Evolutionary conservation across 1,284 basidiomycete species (phyloP).

Genomic region (Pseudozyma sp.): DNA sequence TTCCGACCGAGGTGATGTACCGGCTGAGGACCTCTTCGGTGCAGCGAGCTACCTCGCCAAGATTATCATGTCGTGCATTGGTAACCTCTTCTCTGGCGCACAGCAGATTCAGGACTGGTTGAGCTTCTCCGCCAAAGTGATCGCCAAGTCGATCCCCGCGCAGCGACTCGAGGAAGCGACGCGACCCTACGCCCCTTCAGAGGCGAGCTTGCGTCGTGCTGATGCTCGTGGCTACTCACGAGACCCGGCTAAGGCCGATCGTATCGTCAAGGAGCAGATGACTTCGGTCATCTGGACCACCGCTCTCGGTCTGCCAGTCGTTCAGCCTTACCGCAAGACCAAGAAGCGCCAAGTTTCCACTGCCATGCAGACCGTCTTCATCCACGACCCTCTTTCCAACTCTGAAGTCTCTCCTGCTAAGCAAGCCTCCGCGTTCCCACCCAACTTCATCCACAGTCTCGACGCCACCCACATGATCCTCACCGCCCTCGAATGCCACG

Average conservation of each 20-base stretch:
- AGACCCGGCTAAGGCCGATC: constrained; percentile 45
- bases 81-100: constrained; percentile 91
- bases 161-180: constrained; percentile 77
- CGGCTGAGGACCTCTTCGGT: constrained; percentile 79
- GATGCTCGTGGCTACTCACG: constrained; percentile 38
- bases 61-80: constrained; percentile 74
- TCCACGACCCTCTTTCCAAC: constrained; percentile 85
- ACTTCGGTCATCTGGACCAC: constrained; percentile 96
- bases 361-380: constrained; percentile 88
- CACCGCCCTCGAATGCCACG: constrained; percentile 83
- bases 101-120: constrained; percentile 93
- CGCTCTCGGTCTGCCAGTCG: constrained; percentile 90
- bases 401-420: constrained; percentile 85
- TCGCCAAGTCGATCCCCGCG: constrained; percentile 86
- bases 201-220: constrained; percentile 19
- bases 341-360: constrained; percentile 81
- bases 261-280: constrained; percentile 81
- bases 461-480: constrained; percentile 99
- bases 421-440: constrained; percentile 96
- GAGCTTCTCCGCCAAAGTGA: constrained; percentile 82
- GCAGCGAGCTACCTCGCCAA: constrained; percentile 81
- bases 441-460: constrained; percentile 97
- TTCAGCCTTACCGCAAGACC: constrained; percentile 92
- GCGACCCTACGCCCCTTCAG: constrained; percentile 37
- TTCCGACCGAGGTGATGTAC: constrained; percentile 80